Evolutionary conservation across 169 alveolate genomes (phyloP).

Genomic region (Plasmodium reichenowi): DNA sequence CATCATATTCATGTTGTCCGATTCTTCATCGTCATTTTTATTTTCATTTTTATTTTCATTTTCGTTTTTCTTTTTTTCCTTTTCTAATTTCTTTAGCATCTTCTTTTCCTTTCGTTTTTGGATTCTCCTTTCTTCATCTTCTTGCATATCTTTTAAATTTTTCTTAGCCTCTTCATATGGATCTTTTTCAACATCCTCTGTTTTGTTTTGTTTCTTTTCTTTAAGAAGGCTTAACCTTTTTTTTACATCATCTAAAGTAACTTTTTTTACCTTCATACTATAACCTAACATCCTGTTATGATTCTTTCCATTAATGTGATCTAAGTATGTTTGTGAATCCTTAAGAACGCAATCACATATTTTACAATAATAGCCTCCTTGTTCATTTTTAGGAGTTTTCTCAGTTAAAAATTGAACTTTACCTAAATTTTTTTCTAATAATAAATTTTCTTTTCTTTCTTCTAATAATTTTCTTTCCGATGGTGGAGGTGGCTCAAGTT

Average conservation of each 20-base stretch:
- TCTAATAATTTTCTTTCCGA: constrained; percentile 86
- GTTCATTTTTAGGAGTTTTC: constrained; percentile 89
- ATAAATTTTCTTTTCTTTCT: constrained; percentile 82
- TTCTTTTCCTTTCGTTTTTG: constrained; percentile 66
- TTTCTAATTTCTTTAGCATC: constrained; percentile 56
- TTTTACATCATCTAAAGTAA: constrained; percentile 87
- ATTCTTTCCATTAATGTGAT: constrained; percentile 94
- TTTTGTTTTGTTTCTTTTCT: constrained; percentile 74
- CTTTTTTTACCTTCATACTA: constrained; percentile 94
- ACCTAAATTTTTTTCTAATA: constrained; percentile 87
- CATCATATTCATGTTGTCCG: background rate
- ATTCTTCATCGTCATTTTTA: background rate
- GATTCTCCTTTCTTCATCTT: constrained; percentile 26
- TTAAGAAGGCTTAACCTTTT: constrained; percentile 83
- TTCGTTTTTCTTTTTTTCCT: constrained; percentile 25
- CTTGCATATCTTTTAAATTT: constrained; percentile 25
- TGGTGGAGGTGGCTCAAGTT: constrained; percentile 78
- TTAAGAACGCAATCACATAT: constrained; percentile 90
- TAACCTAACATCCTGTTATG: constrained; percentile 94
- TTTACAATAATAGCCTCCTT: constrained; percentile 91
- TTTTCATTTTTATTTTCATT: constrained; percentile 4
- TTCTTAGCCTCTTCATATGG: constrained; percentile 42
- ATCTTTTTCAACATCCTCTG: constrained; percentile 34
- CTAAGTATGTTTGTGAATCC: constrained; percentile 93
- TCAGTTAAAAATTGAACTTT: constrained; percentile 84